Evolutionary conservation across 2,329 filamentous ascomycete species (phyloP), one percentile per base, ranked within the genome.

Genomic region (Paecilomyces formosus): DNA sequence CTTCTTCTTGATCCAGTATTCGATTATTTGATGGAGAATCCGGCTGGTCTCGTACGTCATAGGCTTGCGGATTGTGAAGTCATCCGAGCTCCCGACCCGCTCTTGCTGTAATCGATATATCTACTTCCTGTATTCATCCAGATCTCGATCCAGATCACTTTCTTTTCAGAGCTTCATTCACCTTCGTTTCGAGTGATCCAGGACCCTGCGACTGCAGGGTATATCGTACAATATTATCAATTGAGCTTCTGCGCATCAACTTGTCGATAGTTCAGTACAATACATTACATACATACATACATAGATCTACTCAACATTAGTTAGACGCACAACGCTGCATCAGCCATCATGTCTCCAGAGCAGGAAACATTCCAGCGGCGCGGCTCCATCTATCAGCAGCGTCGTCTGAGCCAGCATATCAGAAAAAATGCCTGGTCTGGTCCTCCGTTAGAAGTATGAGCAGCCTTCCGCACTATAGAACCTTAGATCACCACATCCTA

Each of bases 371-470:
- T 72, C 49, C 56, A 64, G 50, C 71, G 71, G 39, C 72, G 68
- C 18, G 60, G 67, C 1, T 76, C 74, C 5, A 33, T 71, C 26
- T 65, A 70, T 50, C 68, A 71, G 62, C 68, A 72, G 54, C 70
- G 70, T 33, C 67, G 70, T 57, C 63, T 73, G n/a, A 65, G 68
- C 1, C 55, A 67, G 9, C 63, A 71, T 54, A 68, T 69, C 49
- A 62, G 64, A 54, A 69, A 64, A 35, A 68, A 72, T 57, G 67
- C 68, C 31, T 77, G 74, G 74, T 60, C 64, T 26, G 72, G 67
- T 12, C 69, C 73, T 56, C 73, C 73, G 9, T 68, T 73, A n/a
- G 69, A 73, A 61, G 74, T 75, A 71, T 54, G 70, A 31, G 26
- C 35, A 13, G 30, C 24, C 15, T 30, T 18, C 39, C 21, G 18